Conservation (phyloP, 2,329 filamentous ascomycete species). For the Hypoxylon sp. region DNA sequence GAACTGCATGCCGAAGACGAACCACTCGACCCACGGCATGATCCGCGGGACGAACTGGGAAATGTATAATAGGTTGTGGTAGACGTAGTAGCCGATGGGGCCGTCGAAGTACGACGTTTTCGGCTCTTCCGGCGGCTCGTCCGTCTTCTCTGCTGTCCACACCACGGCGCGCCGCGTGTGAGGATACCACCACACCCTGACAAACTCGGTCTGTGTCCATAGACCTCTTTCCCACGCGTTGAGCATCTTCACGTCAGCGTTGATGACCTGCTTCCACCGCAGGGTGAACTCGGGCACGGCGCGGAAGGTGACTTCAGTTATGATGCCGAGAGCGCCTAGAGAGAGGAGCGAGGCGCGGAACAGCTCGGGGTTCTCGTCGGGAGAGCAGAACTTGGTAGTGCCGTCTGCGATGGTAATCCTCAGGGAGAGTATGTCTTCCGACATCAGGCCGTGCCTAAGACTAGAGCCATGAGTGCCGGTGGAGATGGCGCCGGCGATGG, state of each 20-base stretch:
- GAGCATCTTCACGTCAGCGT: conserved; percentile 73
- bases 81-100: conserved; percentile 82
- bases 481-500: conserved; percentile 87
- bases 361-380: conserved; percentile 74
- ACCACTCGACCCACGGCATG: conserved; percentile 91
- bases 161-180: conserved; percentile 88
- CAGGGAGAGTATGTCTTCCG: conserved; percentile 76
- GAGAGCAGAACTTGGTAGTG: conserved; percentile 72
- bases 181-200: conserved; percentile 97
- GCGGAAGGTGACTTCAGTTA: conserved; percentile 87
- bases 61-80: conserved; percentile 87
- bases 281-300: conserved; percentile 84
- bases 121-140: conserved; percentile 65
- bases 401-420: conserved; percentile 86
- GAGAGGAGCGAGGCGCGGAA: conserved; percentile 90
- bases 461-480: conserved; percentile 95
- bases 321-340: conserved; percentile 87
- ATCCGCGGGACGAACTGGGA: conserved; percentile 80
- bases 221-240: conserved; percentile 74
- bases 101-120: conserved; percentile 81
- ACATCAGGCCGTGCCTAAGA: conserved; percentile 82
- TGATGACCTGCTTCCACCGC: conserved; percentile 82
- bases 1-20: conserved; percentile 97
- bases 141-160: conserved; percentile 85
- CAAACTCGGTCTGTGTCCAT: conserved; percentile 88